A percentile compares a stretch with the other conserved stretches of the same genome.
phyloP scores from a whole-genome alignment of 495 filamentous ascomycete genomes.

The Xylaria grammica region DNA sequence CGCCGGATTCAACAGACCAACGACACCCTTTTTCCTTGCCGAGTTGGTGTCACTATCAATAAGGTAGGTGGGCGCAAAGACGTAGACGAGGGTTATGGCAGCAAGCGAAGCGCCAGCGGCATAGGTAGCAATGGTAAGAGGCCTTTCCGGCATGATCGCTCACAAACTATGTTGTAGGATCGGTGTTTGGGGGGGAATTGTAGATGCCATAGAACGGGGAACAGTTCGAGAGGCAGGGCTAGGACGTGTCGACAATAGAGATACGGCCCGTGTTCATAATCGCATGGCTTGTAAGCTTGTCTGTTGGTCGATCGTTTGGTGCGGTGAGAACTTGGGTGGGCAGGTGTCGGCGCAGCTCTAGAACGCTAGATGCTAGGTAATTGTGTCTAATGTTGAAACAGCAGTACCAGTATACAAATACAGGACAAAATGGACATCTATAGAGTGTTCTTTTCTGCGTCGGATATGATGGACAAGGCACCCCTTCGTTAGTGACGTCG shows the following conservation, averaged over 20 bases:
- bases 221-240: not conserved
- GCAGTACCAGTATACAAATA: too few species aligned
- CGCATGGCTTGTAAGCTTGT: not conserved
- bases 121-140: slow-evolving; percentile 85
- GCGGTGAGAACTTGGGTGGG: not conserved
- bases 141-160: slow-evolving; percentile 80
- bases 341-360: not conserved
- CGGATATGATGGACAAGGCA: too few species aligned
- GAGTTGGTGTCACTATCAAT: slow-evolving; percentile 77
- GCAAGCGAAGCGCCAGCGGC: slow-evolving; percentile 95
- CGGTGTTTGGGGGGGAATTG: not conserved
- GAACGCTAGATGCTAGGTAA: not conserved
- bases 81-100: slow-evolving; percentile 94
- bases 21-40: slow-evolving; percentile 81
- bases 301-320: not conserved
- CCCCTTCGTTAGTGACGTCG: too few species aligned
- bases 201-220: not conserved
- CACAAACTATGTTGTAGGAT: not conserved
- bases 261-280: slow-evolving; percentile 10
- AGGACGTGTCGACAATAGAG: not conserved
- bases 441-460: too few species aligned
- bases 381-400: too few species aligned
- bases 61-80: slow-evolving; percentile 94
- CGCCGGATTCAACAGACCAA: slow-evolving; percentile 87
- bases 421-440: too few species aligned